A percentile compares a stretch with the other conserved stretches of the same genome.
Conservation (phyloP, 129 eudicot genomes). For the Dittrichia graveolens region DNA sequence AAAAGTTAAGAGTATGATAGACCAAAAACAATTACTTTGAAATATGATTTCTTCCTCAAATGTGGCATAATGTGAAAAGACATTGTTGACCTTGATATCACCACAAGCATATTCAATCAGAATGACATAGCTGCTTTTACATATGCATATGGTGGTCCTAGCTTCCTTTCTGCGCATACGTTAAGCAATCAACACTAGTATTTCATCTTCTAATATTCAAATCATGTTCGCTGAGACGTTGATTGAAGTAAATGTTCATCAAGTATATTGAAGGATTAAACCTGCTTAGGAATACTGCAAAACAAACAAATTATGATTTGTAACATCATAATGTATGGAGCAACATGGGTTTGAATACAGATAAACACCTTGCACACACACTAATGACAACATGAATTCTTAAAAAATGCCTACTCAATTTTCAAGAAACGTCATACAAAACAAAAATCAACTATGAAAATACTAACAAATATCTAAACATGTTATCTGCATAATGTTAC, state of each 20-base stretch:
- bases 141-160: conserved; percentile 7
- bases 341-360: neutral
- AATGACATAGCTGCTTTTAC: conserved; percentile 11
- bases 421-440: too few relatives aligned
- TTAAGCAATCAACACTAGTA: conserved; percentile 16
- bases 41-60: conserved; percentile 10
- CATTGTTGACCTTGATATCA: conserved; percentile 25
- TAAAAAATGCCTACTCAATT: too few relatives aligned
- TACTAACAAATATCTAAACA: too few relatives aligned
- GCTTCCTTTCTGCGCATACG: conserved; percentile 1
- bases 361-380: too few relatives aligned
- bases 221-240: conserved; percentile 37
- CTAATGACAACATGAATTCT: too few relatives aligned
- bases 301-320: neutral
- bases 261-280: conserved; percentile 95
- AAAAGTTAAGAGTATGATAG: neutral
- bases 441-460: too few relatives aligned
- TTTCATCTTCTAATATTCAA: conserved; percentile 28
- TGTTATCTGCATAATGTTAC: too few relatives aligned
- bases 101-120: conserved; percentile 6
- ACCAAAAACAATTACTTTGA: conserved; percentile 24
- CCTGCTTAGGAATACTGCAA: conserved; percentile 82
- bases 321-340: neutral
- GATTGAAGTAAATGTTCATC: conserved; percentile 92
- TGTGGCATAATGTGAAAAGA: conserved; percentile 22